Conservation (phyloP, 306 rosid genomes). For the Canavalia gladiata region DNA sequence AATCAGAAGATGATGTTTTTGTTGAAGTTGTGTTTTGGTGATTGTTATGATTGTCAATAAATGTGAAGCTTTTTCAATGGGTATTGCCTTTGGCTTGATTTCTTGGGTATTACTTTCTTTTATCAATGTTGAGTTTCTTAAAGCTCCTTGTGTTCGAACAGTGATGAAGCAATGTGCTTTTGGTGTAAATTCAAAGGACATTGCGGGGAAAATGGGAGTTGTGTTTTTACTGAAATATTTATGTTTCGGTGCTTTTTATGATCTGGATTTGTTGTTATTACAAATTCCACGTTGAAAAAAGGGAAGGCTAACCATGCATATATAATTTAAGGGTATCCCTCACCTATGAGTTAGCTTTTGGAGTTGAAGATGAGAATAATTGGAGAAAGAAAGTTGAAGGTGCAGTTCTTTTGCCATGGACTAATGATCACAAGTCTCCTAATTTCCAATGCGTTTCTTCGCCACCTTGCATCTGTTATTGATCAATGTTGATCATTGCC, state of each 20-base stretch:
- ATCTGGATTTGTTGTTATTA: conserved; percentile 15
- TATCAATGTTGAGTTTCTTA: not conserved
- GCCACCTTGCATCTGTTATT: conserved; percentile 66
- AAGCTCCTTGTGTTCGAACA: not conserved
- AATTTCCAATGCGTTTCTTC: conserved; percentile 69
- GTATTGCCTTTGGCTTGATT: not conserved
- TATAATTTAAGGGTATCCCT: no score
- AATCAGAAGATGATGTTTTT: conserved; percentile 1
- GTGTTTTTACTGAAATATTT: not conserved
- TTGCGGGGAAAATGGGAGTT: conserved; percentile 30
- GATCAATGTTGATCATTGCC: conserved; percentile 86
- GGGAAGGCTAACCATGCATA: no score
- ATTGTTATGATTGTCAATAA: not conserved
- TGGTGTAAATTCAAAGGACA: not conserved
- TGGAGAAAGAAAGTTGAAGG: conserved; percentile 79
- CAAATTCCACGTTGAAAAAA: no score
- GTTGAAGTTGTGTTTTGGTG: not conserved
- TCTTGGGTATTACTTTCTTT: not conserved
- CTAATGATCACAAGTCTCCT: conserved; percentile 87
- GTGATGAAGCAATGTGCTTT: not conserved
- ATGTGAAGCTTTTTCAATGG: not conserved
- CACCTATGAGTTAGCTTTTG: no score
- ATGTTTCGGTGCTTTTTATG: not conserved
- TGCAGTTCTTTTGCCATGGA: conserved; percentile 57
- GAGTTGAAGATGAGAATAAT: conserved; percentile 64